Base-by-base conservation (phyloP, 345 rosid genomes). In the Euphorbia pulcherrima region DNA sequence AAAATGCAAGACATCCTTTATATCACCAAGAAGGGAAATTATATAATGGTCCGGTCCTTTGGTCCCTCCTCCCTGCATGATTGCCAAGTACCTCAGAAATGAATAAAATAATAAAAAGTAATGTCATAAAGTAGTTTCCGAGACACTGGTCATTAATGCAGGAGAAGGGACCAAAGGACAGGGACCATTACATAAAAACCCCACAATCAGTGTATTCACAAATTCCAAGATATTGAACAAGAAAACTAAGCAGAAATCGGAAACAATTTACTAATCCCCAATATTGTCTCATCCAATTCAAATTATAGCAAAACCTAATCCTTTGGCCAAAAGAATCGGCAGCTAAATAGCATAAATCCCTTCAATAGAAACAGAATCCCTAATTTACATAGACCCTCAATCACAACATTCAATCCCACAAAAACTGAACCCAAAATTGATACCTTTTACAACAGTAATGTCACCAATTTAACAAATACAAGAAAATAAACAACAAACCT, bases 401-500 rank as follows among this genome's bases (percentile, higher is more conserved):
- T 47, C 52, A 4, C 52, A 13, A 11, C 20, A 47, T 18, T 8
- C 21, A 33, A 3, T 1, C 17, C 21, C 6, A 30, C 1, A 30
- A 62, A 2, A 57, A 39, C 44, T 39, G 44, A 39, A 39, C 44
- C 12, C 1, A 39, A 9, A 1, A 39, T 39, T 39, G 44, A 39
- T 39, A 6, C 2, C 44, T 39, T 39, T 39, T 12, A 5, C 44
- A 1, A 39, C 44, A 1, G 44, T 1, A 44, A 44, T 44, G 16
- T 29, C 23, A 12, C 4, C 24, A 10, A 17, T 8, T 23, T 18
- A 63, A 55, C 16, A n/a, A 40, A 70, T 23, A 37, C 64, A 48
- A 58, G 28, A 57, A 47, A 11, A 72, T 17, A 68, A 68, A 37
- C 27, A 29, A 62, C 87, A 53, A 79, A 93, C 98, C 98, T 93